phyloP scores from a whole-genome alignment of 768 basidiomycete genomes.

The Russula dissimulans region DNA sequence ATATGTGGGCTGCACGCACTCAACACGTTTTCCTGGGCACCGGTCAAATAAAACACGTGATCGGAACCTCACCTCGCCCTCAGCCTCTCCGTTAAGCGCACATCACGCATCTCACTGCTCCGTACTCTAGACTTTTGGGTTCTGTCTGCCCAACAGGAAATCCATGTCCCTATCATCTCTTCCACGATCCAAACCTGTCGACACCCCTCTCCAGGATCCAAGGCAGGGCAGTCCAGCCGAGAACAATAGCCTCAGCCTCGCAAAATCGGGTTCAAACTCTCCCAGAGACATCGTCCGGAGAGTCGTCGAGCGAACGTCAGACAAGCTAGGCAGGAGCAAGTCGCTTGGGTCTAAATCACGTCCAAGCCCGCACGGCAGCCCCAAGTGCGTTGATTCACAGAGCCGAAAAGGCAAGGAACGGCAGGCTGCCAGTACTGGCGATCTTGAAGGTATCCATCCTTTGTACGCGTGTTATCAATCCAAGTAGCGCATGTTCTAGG shows the following conservation, averaged over 20 bases:
- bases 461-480: neutral
- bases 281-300: slow-evolving; percentile 23
- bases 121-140: too few relatives aligned
- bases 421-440: slow-evolving; percentile 31
- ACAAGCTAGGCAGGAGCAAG: slow-evolving; percentile 51
- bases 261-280: slow-evolving; percentile 6
- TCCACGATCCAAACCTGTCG: neutral
- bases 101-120: neutral
- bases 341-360: slow-evolving; percentile 20
- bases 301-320: slow-evolving; percentile 45
- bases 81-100: neutral
- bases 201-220: neutral
- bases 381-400: slow-evolving; percentile 48
- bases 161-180: slow-evolving; percentile 5
- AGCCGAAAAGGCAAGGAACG: slow-evolving; percentile 43
- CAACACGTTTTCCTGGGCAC: slow-evolving; percentile 34
- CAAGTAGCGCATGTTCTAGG: neutral
- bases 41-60: neutral
- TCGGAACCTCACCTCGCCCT: neutral
- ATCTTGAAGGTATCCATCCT: slow-evolving; percentile 14
- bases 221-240: slow-evolving; percentile 5
- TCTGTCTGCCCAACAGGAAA: neutral
- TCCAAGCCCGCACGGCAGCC: slow-evolving; percentile 28
- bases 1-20: slow-evolving; percentile 22
- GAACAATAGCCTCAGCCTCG: neutral